Conservation (phyloP, 2,329 filamentous ascomycete genomes). For the Monilinia vaccinii-corymbosi region DNA sequence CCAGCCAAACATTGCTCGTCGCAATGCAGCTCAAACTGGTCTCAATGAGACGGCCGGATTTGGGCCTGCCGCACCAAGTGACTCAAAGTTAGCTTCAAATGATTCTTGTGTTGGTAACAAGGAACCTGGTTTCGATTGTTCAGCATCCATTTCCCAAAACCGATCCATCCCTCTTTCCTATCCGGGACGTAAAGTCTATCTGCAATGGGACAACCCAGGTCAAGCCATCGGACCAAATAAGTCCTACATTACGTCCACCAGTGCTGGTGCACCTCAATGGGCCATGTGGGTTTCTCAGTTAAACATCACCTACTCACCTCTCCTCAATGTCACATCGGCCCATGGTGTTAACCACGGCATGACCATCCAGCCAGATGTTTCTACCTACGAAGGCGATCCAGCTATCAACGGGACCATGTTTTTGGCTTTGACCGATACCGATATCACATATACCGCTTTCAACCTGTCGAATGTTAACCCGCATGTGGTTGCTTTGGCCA, state of each 20-base stretch:
- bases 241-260: slow-evolving; percentile 61
- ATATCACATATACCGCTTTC: slow-evolving; percentile 64
- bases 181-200: slow-evolving; percentile 60
- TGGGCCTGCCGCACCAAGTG: slow-evolving; percentile 31
- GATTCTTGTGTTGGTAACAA: slow-evolving; percentile 51
- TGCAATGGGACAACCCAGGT: slow-evolving; percentile 66
- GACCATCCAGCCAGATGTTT: slow-evolving; percentile 63
- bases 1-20: slow-evolving; percentile 64
- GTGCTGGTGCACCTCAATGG: slow-evolving; percentile 51
- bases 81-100: slow-evolving; percentile 31
- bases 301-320: slow-evolving; percentile 59
- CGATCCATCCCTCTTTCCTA: slow-evolving; percentile 63
- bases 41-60: slow-evolving; percentile 56
- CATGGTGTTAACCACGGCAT: slow-evolving; percentile 29
- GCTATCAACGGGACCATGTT: slow-evolving; percentile 73
- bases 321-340: slow-evolving; percentile 41
- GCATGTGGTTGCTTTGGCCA: slow-evolving; percentile 62
- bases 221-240: slow-evolving; percentile 68
- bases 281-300: slow-evolving; percentile 73
- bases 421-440: slow-evolving; percentile 61
- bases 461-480: slow-evolving; percentile 67
- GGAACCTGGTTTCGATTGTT: slow-evolving; percentile 46
- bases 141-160: slow-evolving; percentile 58
- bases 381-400: slow-evolving; percentile 49
- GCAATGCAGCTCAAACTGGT: slow-evolving; percentile 51